A percentile compares a stretch with the other conserved stretches of the same genome.
Conservation (phyloP, 176 grass and related monocot genomes). For the Carex parvula region DNA sequence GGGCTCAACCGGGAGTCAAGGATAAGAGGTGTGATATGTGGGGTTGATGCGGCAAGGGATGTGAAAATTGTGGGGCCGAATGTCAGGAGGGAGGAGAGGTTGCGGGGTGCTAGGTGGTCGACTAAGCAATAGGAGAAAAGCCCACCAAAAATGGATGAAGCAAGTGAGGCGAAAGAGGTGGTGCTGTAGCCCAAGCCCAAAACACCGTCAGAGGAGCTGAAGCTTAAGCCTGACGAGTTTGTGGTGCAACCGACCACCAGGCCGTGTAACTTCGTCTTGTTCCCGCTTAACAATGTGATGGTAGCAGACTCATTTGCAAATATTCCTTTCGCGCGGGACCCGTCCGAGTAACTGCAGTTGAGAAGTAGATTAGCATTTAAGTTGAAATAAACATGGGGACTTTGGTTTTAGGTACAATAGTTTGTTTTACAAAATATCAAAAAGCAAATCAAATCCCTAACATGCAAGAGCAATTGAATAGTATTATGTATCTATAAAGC, state of each 20-base stretch:
- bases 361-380: background rate
- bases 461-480: background rate
- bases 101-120: slow-evolving; percentile 40
- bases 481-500: background rate
- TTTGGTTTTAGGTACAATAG: background rate
- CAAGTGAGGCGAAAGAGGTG: slow-evolving; percentile 46
- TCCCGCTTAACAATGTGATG: slow-evolving; percentile 42
- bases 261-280: slow-evolving; percentile 52
- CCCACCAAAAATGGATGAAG: slow-evolving; percentile 38
- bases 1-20: slow-evolving; percentile 25
- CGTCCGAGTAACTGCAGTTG: slow-evolving; percentile 63
- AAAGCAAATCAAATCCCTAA: background rate
- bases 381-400: background rate
- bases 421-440: background rate
- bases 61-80: slow-evolving; percentile 45
- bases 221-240: slow-evolving; percentile 34
- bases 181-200: slow-evolving; percentile 54
- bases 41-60: background rate
- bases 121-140: slow-evolving; percentile 96
- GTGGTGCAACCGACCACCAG: slow-evolving; percentile 68
- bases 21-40: slow-evolving; percentile 36
- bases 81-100: slow-evolving; percentile 62
- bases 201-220: slow-evolving; percentile 60
- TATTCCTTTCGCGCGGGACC: slow-evolving; percentile 46
- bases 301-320: slow-evolving; percentile 71